Evolutionary conservation across 352 stramenopile species (phyloP), one percentile per base, ranked within the genome.

Genomic region (Phytophthora chlamydospora): DNA sequence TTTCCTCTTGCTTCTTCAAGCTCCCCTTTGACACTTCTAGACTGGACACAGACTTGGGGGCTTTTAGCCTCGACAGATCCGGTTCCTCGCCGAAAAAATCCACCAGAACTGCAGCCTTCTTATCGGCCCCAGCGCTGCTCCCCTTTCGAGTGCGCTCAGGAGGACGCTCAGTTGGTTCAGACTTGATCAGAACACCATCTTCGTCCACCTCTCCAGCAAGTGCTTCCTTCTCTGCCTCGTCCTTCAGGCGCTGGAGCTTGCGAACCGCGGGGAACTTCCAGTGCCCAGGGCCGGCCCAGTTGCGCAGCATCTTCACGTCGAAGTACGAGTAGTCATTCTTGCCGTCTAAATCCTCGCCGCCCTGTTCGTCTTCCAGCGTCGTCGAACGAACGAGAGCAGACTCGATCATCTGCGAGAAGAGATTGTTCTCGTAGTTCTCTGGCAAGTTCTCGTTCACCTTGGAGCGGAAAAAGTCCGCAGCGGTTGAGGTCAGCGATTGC

Each of bases 321-420:
- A 93, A 94, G 55, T 91, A 94, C 44, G 83, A 91, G 49, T 94
- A 94, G 29, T 94, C 85, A 44, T 76, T 77, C 55, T 68, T 71
- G 3, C 67, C 69, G 10, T 82, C 73, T 3, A 63, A 44, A 52
- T 78, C 67, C 2, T 85, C 78, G n/a, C 36, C 52, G 40, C 53
- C 70, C 42, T 73, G 39, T 19, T 90, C 82, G 4, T 81, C 61
- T 19, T 76, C 68, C 17, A 76, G 41, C 5, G 67, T 71, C 9
- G 70, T 75, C 0, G 85, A 91, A 2, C 81, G 72, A 51, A 92
- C 70, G 2, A 94, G 63, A 13, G 85, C 85, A 32, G 72, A 90
- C 62, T 94, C 85, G 41, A 94, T 87, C 73, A 91, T 77, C 39
- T 88, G 73, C 0, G 78, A 85, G 45, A 88, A 88, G 41, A 76